Evolutionary conservation across 2,329 filamentous ascomycete species (phyloP), one percentile per base, ranked within the genome.

Genomic region (Aschersonia sp.): DNA sequence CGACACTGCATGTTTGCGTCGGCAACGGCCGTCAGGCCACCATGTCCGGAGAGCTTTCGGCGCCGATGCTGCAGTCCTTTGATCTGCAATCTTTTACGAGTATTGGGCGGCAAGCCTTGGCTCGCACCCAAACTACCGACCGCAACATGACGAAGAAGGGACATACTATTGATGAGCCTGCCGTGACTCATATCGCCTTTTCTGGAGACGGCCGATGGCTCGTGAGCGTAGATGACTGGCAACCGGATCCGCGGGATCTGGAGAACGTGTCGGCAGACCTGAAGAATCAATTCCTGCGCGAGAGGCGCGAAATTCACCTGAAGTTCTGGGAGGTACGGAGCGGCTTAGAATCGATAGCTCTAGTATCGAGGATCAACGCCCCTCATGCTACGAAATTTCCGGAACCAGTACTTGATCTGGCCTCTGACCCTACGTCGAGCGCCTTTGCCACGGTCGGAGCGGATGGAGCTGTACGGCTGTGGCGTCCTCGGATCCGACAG

Each of bases 201-300:
- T 90, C 85, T 42, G 69, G 75, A 45, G 83, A 97, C 58, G 90
- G 90, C 14, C 75, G 79, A 54, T 97, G 90, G 89, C 75, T 98
- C 49, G 89, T 85, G 5, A 96, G 87, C 1, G 77, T 94, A 1
- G 92, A 98, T 60, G 85, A 89, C 58, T 98, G 92, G 92, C 74
- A 76, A 46, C 88, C 88, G 1, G 79, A 85, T 8, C 66, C 69
- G 10, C 70, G 76, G 50, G 88, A 96, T 58, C 65, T 85, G 11
- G 73, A 77, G 40, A 73, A 59, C 43, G 55, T 65, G 1, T 56
- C 54, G 32, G 51, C 55, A 31, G 64, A 67, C 22, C 55, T 57
- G 50, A 63, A 58, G 51, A 68, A 65, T 54, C 71, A 67, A 46
- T 71, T 77, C 49, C 63, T 69, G 32, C 65, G 66, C 33, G 71